Evolutionary conservation across 2,329 filamentous ascomycete species (phyloP).

Genomic region (Alternaria gansuensis): DNA sequence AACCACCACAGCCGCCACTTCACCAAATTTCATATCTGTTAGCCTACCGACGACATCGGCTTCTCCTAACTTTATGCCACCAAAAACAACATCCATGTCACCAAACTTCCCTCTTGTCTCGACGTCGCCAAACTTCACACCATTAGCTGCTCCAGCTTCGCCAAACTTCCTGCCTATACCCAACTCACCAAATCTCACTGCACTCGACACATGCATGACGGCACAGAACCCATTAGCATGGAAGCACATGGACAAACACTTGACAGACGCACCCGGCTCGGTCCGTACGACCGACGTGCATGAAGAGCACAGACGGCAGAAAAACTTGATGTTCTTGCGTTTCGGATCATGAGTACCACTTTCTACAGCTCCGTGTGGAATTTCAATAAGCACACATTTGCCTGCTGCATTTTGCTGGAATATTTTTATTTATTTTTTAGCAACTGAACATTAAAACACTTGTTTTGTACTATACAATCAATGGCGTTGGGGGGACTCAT

Average conservation of each 20-base stretch:
- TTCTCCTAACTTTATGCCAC: conserved; percentile 1
- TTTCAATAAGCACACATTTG: too few species aligned
- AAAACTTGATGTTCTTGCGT: conserved; percentile 30
- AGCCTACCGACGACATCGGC: neutral
- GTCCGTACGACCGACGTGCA: neutral
- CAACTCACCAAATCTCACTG: conserved; percentile 1
- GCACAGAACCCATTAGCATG: neutral
- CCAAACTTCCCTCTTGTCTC: conserved; percentile 11
- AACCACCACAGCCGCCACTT: neutral
- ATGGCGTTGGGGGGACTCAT: neutral
- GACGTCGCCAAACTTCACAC: conserved; percentile 10
- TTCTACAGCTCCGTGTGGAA: neutral
- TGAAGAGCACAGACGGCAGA: conserved; percentile 32
- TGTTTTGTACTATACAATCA: neutral
- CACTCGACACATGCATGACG: neutral
- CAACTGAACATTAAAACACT: too few species aligned
- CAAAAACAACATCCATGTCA: conserved; percentile 2
- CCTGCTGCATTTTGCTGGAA: too few species aligned
- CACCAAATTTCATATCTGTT: conserved; percentile 19
- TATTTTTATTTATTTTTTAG: too few species aligned
- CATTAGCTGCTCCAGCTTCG: conserved; percentile 10
- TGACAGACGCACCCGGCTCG: neutral
- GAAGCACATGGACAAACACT: neutral
- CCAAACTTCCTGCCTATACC: conserved; percentile 14
- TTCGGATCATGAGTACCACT: conserved; percentile 19